These are phyloP conservation scores for Vanrija humicola DNA, from an alignment of 1,284 basidiomycete species.

Conservation along the genomic window DNA sequence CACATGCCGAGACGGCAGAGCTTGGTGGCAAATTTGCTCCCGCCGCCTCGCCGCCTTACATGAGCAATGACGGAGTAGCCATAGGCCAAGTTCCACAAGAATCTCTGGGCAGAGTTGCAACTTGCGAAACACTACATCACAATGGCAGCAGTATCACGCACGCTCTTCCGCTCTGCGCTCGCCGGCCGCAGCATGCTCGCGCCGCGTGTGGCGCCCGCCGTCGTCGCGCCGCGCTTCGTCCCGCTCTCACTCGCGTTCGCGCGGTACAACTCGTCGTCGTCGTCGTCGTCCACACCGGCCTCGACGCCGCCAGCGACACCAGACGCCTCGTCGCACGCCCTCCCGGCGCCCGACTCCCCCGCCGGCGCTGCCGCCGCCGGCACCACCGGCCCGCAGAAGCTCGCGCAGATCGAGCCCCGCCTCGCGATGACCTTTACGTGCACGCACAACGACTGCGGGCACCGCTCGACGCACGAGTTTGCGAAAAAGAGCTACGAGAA, in stretches of 20 bases:
- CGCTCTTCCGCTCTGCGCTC: too few species aligned
- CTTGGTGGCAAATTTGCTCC: too few species aligned
- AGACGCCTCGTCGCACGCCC: neutral
- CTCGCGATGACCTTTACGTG: constrained; percentile 76
- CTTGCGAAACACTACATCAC: too few species aligned
- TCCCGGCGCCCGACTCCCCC: constrained; percentile 6
- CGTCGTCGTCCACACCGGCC: neutral
- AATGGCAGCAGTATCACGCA: too few species aligned
- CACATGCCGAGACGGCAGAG: too few species aligned
- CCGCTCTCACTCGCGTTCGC: neutral
- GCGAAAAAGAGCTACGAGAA: constrained; percentile 75
- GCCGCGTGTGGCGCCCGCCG: neutral
- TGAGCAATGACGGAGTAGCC: too few species aligned
- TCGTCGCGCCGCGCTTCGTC: neutral
- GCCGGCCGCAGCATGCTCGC: too few species aligned
- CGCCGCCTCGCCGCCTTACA: too few species aligned
- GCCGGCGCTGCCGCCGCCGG: constrained; percentile 15
- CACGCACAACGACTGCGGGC: constrained; percentile 64
- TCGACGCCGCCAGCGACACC: constrained; percentile 1
- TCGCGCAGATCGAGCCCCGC: constrained; percentile 41
- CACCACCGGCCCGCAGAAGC: constrained; percentile 2
- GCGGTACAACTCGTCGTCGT: neutral
- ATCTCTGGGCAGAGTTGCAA: too few species aligned
- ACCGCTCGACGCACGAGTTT: constrained; percentile 85
- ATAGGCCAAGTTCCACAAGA: too few species aligned